Percentiles rank a stretch among this genome's conserved stretches.
These are phyloP conservation scores for Graphilbum sp. DNA, from an alignment of 2,329 filamentous ascomycete genomes.

Conservation along the genomic window DNA sequence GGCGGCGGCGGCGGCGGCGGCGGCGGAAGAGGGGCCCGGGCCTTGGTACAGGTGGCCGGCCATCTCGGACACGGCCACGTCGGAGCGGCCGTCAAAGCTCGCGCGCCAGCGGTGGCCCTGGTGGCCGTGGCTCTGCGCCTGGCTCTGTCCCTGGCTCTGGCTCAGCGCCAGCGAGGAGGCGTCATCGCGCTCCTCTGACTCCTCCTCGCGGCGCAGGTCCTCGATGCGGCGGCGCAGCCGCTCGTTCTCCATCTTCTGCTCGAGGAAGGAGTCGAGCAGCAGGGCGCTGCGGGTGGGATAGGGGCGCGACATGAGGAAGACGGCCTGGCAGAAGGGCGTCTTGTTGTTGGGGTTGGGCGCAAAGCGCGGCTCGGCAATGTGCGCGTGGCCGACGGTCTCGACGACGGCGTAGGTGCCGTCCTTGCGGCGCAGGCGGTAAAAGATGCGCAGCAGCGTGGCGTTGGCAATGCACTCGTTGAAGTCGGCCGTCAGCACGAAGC, in stretches of 20 bases:
- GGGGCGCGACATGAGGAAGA: constrained; percentile 84
- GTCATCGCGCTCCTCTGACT: constrained; percentile 55
- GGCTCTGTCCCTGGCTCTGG: constrained; percentile 33
- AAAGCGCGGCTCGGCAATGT: constrained; percentile 56
- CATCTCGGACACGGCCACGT: constrained; percentile 31
- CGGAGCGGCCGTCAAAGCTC: constrained; percentile 19
- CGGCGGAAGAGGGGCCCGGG: not conserved
- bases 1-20: not conserved
- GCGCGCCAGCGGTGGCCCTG: constrained; percentile 4
- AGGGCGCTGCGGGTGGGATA: constrained; percentile 80
- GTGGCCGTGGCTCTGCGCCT: constrained; percentile 14
- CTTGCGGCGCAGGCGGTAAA: constrained; percentile 57
- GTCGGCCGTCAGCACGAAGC: constrained; percentile 64
- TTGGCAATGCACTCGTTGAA: constrained; percentile 78
- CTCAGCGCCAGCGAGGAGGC: constrained; percentile 45
- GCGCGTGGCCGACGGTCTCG: constrained; percentile 83
- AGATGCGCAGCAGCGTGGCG: constrained; percentile 65
- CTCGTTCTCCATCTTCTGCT: constrained; percentile 95
- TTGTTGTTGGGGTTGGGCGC: constrained; percentile 46
- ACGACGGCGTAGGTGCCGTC: constrained; percentile 66
- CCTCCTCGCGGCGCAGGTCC: constrained; percentile 72
- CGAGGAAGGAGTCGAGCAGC: constrained; percentile 79
- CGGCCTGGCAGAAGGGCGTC: constrained; percentile 63
- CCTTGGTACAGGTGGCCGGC: constrained; percentile 11
- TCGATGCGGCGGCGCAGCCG: constrained; percentile 68